Evolutionary conservation across 352 stramenopile species (phyloP).

Genomic region (Detonula confervacea): DNA sequence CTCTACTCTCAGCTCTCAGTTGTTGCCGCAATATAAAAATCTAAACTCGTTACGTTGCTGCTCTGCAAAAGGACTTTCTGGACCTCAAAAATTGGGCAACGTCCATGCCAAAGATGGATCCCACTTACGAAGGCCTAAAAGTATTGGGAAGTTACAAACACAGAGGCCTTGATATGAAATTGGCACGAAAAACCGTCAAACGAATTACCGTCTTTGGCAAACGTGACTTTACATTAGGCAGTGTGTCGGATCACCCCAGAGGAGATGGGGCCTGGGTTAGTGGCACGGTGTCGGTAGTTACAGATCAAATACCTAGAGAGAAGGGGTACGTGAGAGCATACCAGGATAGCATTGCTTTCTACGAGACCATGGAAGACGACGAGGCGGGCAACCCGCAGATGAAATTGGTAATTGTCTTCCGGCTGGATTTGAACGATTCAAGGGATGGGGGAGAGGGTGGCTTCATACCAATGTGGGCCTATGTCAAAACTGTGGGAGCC

Average conservation of each 20-base stretch:
- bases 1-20: neutral
- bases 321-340: conserved; percentile 54
- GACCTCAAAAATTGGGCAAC: conserved; percentile 54
- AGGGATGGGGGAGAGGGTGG: conserved; percentile 51
- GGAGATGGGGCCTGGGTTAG: conserved; percentile 57
- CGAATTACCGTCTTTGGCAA: conserved; percentile 68
- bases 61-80: conserved; percentile 51
- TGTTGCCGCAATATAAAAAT: too few species aligned
- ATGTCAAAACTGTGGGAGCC: conserved; percentile 67
- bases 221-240: conserved; percentile 71
- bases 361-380: conserved; percentile 48
- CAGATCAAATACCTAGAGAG: conserved; percentile 37
- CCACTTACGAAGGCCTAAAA: conserved; percentile 66
- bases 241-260: conserved; percentile 52
- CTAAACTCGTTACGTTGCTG: too few species aligned
- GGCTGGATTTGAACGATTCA: conserved; percentile 76
- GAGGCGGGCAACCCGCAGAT: conserved; percentile 27
- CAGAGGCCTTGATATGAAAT: conserved; percentile 56
- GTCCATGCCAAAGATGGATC: conserved; percentile 78
- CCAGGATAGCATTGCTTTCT: conserved; percentile 74
- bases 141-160: conserved; percentile 52
- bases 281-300: conserved; percentile 62
- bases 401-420: conserved; percentile 67
- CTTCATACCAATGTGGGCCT: conserved; percentile 70
- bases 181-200: conserved; percentile 63